A percentile compares a stretch with the other conserved stretches of the same genome.
Conservation (phyloP, 805 yeast genomes). For the Yarrowia osloensis region DNA sequence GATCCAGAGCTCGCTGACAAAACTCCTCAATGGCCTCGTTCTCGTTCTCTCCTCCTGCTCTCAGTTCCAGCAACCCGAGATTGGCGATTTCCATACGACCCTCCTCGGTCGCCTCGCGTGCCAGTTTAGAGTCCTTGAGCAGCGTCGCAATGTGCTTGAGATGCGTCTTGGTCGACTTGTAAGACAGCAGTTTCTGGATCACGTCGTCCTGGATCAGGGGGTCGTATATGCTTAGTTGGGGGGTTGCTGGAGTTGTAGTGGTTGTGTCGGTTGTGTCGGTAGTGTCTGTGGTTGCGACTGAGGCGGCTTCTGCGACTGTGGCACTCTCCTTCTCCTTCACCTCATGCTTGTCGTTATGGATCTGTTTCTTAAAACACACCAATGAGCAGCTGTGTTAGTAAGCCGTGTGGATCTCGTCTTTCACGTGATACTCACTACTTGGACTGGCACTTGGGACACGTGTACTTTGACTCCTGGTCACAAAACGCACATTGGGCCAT, state of each 20-base stretch:
- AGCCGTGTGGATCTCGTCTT: not conserved
- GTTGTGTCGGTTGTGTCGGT: no score
- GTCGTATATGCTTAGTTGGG: conserved; percentile 10
- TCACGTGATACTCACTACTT: conserved; percentile 12
- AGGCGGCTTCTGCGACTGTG: no score
- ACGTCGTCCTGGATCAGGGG: not conserved
- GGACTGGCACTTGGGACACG: conserved; percentile 18
- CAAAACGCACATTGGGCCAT: conserved; percentile 23
- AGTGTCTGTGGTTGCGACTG: no score
- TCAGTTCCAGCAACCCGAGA: not conserved
- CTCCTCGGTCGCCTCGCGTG: conserved; percentile 14
- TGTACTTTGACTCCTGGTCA: conserved; percentile 22
- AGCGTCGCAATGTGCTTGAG: conserved; percentile 18
- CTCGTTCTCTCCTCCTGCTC: conserved; percentile 29
- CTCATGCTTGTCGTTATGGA: not conserved
- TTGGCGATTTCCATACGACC: conserved; percentile 18
- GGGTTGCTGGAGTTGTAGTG: no score
- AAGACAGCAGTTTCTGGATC: conserved; percentile 7
- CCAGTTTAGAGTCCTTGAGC: conserved; percentile 8
- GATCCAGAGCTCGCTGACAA: not conserved
- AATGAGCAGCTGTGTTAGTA: conserved; percentile 26
- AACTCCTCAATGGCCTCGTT: conserved; percentile 29
- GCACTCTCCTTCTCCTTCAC: not conserved
- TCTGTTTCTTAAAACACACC: conserved; percentile 16
- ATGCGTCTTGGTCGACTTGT: conserved; percentile 10